Evolutionary conservation across 257 asterid genomes (phyloP), one percentile per base, ranked within the genome.

Genomic region (Solanum etuberosum): DNA sequence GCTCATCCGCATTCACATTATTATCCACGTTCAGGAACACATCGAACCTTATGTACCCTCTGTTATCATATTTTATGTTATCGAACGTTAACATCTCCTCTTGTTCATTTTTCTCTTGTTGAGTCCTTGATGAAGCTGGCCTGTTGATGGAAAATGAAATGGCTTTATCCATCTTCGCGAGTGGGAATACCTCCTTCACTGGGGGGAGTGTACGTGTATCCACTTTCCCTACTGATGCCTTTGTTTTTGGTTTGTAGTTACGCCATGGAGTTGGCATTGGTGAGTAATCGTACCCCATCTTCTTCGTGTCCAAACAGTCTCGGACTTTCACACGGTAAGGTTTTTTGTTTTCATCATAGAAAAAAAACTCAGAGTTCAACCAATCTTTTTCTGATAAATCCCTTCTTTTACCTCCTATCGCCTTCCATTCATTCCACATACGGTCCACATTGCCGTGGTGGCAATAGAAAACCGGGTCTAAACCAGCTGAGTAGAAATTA

Each of bases 1-100:
- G 57, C 86, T 91, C 90, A 16, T 14, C 5, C 1, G 90, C 86
- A 2, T 63, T 70, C 51, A 85, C 48, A 72, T 89, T 93, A 11
- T 92, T 94, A 48, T 92, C 96, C 25, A 91, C 96, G 83, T 93
- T 93, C 82, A 93, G 65, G 37, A 74, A 93, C 21, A 92, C 94
- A 16, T 93, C 96, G 35, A 93, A 92, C 89, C 91, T 90, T 2
- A 93, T 59, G 59, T 89, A 90, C 83, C 88, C 85, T 2, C 90
- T 83, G 0, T 90, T 10, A 32, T 93, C 94, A 0, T 88, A 43
- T 1, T 46, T 86, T 0, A 93, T 88, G 71, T 88, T n/a, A 5
- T 14, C 0, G 32, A 92, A 92, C 16, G 90, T 90, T 12, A 92
- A 88, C 14, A 92, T 77, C 9, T 88, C 92, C 86, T 92, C 95